Evolutionary conservation across 495 filamentous ascomycete species (phyloP).

Genomic region (Delitschia confertaspora): DNA sequence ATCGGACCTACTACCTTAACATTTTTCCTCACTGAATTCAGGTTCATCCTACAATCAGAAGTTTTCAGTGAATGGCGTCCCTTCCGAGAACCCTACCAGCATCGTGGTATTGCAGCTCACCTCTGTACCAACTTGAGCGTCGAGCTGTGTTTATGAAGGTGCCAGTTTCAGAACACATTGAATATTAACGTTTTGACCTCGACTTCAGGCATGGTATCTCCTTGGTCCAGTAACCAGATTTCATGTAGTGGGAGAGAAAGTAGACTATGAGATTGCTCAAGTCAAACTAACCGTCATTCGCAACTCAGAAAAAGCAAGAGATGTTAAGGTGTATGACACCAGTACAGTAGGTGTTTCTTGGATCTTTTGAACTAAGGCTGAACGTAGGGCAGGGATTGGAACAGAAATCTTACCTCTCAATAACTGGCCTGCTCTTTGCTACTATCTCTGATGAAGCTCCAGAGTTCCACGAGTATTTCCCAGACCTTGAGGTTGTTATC

Average conservation of each 20-base stretch:
- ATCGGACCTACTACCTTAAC: too few relatives aligned
- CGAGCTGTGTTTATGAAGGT: slow-evolving; percentile 48
- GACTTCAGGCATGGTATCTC: slow-evolving; percentile 56
- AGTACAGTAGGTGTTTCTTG: slow-evolving; percentile 26
- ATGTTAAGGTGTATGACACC: slow-evolving; percentile 38
- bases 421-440: slow-evolving; percentile 47
- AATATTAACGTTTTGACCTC: too few relatives aligned
- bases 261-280: slow-evolving; percentile 50
- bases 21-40: too few relatives aligned
- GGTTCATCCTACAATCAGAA: too few relatives aligned
- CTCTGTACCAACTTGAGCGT: slow-evolving; percentile 44
- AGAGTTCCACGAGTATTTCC: slow-evolving; percentile 49
- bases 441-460: slow-evolving; percentile 45
- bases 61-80: too few relatives aligned
- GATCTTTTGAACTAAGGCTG: background rate
- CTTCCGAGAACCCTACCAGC: slow-evolving; percentile 35
- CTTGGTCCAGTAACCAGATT: slow-evolving; percentile 54
- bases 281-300: slow-evolving; percentile 34
- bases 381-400: slow-evolving; percentile 13
- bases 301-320: slow-evolving; percentile 28
- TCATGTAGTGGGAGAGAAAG: slow-evolving; percentile 36
- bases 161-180: too few relatives aligned
- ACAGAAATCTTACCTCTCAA: slow-evolving; percentile 42
- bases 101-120: slow-evolving; percentile 37
- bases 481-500: slow-evolving; percentile 44